phyloP scores from a whole-genome alignment of 345 rosid genomes.

The Microcos paniculata region DNA sequence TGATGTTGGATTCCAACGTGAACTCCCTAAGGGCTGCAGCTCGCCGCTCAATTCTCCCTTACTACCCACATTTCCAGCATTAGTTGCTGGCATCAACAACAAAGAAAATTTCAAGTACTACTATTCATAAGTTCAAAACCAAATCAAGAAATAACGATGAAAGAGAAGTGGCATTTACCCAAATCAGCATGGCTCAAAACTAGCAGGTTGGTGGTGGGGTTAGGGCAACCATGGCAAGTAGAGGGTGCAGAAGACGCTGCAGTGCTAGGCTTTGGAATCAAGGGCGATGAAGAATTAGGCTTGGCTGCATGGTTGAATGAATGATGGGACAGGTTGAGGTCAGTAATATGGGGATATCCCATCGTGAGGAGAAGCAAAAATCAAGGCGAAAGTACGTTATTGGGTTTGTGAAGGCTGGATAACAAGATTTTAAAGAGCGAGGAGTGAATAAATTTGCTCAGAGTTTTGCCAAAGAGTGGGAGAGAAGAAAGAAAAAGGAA shows the following conservation, averaged over 20 bases:
- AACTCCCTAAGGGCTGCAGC: slow-evolving; percentile 28
- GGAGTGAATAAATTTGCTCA: background rate
- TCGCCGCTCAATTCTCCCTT: background rate
- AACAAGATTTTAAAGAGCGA: background rate
- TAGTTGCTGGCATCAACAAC: slow-evolving; percentile 2
- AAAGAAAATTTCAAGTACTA: background rate
- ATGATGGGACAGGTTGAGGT: slow-evolving; percentile 2
- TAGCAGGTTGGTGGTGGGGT: background rate
- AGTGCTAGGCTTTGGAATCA: background rate
- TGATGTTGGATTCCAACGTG: slow-evolving; percentile 79
- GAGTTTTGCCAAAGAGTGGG: background rate
- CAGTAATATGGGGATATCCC: slow-evolving; percentile 10
- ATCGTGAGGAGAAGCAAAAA: background rate
- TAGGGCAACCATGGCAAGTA: slow-evolving; percentile 1
- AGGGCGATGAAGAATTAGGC: background rate
- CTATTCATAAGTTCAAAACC: background rate
- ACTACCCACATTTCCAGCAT: slow-evolving; percentile 10
- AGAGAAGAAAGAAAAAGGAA: background rate
- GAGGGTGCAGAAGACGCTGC: background rate
- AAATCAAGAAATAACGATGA: background rate
- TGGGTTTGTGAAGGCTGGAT: background rate
- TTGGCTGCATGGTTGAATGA: background rate
- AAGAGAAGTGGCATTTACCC: slow-evolving; percentile 13
- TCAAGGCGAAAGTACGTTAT: background rate
- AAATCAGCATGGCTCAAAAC: slow-evolving; percentile 16